phyloP scores from a whole-genome alignment of 1,139 yeast species.

The Yarrowia galli region DNA sequence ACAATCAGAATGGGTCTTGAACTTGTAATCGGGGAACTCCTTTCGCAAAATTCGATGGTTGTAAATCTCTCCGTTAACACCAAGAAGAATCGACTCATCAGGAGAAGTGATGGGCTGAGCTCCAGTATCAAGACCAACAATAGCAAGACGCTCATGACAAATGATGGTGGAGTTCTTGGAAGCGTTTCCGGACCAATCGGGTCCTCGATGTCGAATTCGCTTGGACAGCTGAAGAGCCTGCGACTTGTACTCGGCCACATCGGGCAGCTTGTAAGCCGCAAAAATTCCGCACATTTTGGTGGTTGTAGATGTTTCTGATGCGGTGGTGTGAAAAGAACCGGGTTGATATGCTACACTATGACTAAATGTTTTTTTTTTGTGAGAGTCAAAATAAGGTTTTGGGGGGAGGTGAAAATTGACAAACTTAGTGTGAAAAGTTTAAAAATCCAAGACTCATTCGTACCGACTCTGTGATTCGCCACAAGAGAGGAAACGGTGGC shows the following conservation, averaged over 20 bases:
- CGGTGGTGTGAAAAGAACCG: too few relatives aligned
- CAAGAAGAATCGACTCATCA: constrained; percentile 74
- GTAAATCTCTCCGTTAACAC: constrained; percentile 98
- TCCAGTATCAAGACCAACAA: constrained; percentile 89
- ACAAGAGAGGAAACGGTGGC: neutral
- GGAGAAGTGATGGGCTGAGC: constrained; percentile 93
- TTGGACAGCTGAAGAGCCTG: constrained; percentile 89
- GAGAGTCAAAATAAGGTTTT: neutral
- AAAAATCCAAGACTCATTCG: too few relatives aligned
- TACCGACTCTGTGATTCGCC: too few relatives aligned
- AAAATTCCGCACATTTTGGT: constrained; percentile 94
- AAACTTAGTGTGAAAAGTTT: neutral
- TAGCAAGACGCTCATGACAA: constrained; percentile 94
- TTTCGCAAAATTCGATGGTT: constrained; percentile 91
- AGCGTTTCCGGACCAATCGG: constrained; percentile 93
- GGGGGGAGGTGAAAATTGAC: constrained; percentile 1
- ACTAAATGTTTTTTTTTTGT: neutral
- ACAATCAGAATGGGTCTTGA: constrained; percentile 91
- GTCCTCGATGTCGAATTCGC: constrained; percentile 96
- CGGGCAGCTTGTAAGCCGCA: constrained; percentile 85
- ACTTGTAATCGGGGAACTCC: constrained; percentile 71
- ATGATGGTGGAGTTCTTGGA: constrained; percentile 76
- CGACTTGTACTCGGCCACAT: constrained; percentile 79
- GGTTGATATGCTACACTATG: neutral
- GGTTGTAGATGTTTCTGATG: neutral